Evolutionary conservation across 257 asterid species (phyloP).

Genomic region (Solanum paucissectum): DNA sequence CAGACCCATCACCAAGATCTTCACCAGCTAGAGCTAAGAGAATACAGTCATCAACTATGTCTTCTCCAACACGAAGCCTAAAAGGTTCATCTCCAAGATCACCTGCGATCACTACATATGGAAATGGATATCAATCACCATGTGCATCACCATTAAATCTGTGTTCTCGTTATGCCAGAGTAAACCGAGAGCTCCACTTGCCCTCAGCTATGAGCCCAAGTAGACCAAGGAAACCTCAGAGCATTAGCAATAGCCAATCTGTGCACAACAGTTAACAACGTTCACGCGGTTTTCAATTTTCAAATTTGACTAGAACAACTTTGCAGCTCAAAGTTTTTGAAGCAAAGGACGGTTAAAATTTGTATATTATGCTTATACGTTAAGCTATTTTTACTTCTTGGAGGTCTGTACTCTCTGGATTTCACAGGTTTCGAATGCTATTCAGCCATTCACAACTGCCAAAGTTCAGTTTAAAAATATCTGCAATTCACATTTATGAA

Average conservation of each 20-base stretch:
- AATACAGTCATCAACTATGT: conserved; percentile 12
- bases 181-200: conserved; percentile 12
- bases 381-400: not conserved
- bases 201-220: conserved; percentile 16
- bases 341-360: not conserved
- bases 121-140: conserved; percentile 21
- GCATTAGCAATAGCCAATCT: not conserved
- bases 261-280: not conserved
- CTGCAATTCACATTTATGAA: not conserved
- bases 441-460: not conserved
- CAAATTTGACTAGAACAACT: not conserved
- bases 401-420: not conserved
- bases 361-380: not conserved
- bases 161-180: conserved; percentile 21
- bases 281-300: not conserved
- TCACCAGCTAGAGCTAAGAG: conserved; percentile 25
- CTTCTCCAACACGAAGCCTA: conserved; percentile 24
- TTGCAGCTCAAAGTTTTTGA: not conserved
- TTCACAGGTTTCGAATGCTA: not conserved
- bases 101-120: conserved; percentile 5
- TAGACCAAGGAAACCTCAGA: conserved; percentile 11
- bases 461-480: not conserved
- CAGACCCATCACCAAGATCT: conserved; percentile 17
- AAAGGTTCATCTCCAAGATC: conserved; percentile 18
- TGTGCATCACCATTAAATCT: conserved; percentile 38